phyloP scores from a whole-genome alignment of 2,329 filamentous ascomycete genomes.

The Trichoderma sp. region DNA sequence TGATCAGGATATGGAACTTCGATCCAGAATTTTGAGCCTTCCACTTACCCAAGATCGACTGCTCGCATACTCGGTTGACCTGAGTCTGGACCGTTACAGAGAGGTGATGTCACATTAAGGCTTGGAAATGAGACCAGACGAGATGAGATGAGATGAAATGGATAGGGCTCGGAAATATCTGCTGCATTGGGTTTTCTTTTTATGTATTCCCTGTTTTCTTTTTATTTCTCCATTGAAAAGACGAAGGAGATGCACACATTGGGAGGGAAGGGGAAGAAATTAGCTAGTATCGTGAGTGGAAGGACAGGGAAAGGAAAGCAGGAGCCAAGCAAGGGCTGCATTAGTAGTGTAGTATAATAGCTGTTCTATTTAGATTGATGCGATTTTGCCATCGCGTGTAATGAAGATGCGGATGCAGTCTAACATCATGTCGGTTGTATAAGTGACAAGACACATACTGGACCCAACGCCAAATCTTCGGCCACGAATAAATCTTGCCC shows the following conservation, averaged over 20 bases:
- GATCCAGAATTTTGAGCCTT: conserved; percentile 53
- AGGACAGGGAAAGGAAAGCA: not conserved
- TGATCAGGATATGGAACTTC: conserved; percentile 40
- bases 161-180: not conserved
- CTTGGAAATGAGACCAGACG: not conserved
- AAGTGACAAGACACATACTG: not conserved
- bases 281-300: not conserved
- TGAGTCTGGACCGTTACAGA: conserved; percentile 69
- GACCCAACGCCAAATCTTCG: conserved; percentile 18
- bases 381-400: not conserved
- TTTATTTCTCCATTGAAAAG: not conserved
- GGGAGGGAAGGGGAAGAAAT: not conserved
- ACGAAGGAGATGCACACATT: not conserved
- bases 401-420: conserved; percentile 6
- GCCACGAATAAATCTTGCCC: not conserved
- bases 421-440: not conserved
- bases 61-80: conserved; percentile 67
- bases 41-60: conserved; percentile 73
- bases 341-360: conserved; percentile 20
- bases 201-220: not conserved
- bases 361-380: conserved; percentile 1
- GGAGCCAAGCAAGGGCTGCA: not conserved
- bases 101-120: conserved; percentile 56
- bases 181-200: conserved; percentile 5
- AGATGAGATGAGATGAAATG: not conserved